Base-by-base conservation (phyloP, 768 basidiomycete species). In the Neoboletus brunneissimus region DNA sequence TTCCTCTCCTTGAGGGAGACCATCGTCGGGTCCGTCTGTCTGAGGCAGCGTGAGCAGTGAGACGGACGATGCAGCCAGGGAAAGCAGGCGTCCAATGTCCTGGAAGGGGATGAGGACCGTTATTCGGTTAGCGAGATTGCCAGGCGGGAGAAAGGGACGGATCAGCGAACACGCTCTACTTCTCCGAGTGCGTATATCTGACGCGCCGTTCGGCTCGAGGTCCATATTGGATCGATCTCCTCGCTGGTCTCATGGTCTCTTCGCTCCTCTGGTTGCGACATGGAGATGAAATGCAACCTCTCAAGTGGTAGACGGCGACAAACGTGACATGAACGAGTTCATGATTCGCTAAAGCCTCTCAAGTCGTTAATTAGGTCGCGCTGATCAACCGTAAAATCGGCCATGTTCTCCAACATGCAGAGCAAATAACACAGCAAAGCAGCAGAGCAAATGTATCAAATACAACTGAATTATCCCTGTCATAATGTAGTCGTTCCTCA, bases 41-140 rank as follows among this genome's bases (percentile, higher is more conserved):
- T 91, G 90, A 1, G 90, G 90, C n/a, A 93, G 75, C 2, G 90
- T 87, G 47, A 93, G 78, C 49, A 91, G 78, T 8, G 88, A 86
- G 55, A 91, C 85, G 10, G 87, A 89, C 16, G 89, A 88, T 9
- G 87, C 87, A 6, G 89, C 90, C 23, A 91, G 74, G 20, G 84
- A 80, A 49, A 93, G 79, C 35, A 92, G 80, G 42, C 85, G 86
- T 49, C 84, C 85, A 62, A 91, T 88, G 68, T 91, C 89, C 90
- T 92, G 51, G 2, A 5, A 16, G n/a, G n/a, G 27, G 35, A 2
- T 18, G 27, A 6, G 32, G n/a, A 10, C 29, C 4, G 38, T 35
- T 22, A 31, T 22, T 48, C 8, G 7, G 45, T 62, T 16, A 51
- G 45, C 34, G 31, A 18, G 38, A n/a, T 27, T 11, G 40, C 32